phyloP scores from a whole-genome alignment of 768 basidiomycete species.

The Cystofilobasidium bisporidii region DNA sequence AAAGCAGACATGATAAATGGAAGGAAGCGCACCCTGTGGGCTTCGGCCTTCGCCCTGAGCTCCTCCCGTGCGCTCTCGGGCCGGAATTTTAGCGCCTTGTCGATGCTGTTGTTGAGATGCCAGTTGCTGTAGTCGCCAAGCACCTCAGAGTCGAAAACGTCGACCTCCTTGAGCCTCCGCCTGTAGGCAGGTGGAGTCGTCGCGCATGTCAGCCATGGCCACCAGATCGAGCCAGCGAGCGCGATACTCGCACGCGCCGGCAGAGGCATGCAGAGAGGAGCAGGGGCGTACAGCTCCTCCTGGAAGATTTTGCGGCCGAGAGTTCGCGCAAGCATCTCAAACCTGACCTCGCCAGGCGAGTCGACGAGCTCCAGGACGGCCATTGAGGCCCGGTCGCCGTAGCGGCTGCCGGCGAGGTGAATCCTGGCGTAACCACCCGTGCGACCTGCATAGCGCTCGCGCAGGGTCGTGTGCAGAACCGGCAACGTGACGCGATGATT shows the following conservation, averaged over 20 bases:
- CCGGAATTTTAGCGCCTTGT: constrained; percentile 35
- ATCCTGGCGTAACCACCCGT: constrained; percentile 94
- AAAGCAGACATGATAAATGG: too few relatives aligned
- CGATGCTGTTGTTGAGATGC: constrained; percentile 30
- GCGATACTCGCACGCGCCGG: too few relatives aligned
- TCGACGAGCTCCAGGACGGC: constrained; percentile 94
- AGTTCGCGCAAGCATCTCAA: constrained; percentile 77
- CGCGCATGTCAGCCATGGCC: neutral
- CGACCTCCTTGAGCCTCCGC: constrained; percentile 10
- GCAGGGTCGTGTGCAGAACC: constrained; percentile 74
- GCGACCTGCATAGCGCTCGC: constrained; percentile 66
- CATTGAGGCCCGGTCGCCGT: constrained; percentile 84
- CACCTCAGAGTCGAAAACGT: constrained; percentile 1
- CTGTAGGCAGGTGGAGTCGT: neutral
- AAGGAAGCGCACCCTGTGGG: constrained; percentile 18
- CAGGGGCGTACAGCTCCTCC: constrained; percentile 29
- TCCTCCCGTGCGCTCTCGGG: constrained; percentile 29
- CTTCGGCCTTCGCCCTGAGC: constrained; percentile 34
- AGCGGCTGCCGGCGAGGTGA: constrained; percentile 77
- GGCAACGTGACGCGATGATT: constrained; percentile 55
- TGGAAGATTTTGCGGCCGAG: constrained; percentile 65
- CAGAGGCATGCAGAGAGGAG: too few relatives aligned
- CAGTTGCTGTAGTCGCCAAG: constrained; percentile 9
- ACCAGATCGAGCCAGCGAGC: neutral
- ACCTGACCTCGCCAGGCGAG: constrained; percentile 75